Percentiles rank a stretch among this genome's conserved stretches.
These are phyloP conservation scores for Aspergillus brunneoviolaceus DNA, from an alignment of 2,329 filamentous ascomycete species.

Conservation along the genomic window DNA sequence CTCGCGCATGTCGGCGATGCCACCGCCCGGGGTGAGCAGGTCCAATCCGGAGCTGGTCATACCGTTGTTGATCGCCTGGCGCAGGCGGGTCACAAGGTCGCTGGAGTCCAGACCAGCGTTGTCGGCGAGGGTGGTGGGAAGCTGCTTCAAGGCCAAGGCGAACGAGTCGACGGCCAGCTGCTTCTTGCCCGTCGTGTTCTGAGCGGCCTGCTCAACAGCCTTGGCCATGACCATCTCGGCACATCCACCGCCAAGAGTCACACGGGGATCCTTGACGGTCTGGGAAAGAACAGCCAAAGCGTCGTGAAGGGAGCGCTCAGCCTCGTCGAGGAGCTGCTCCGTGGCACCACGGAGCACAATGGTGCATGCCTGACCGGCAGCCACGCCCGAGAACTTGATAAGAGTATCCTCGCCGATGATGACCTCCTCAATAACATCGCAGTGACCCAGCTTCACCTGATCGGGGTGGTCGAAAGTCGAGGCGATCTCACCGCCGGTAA, in stretches of 20 bases:
- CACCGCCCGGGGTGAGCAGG: constrained; percentile 82
- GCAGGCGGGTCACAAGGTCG: constrained; percentile 84
- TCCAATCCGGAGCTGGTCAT: constrained; percentile 91
- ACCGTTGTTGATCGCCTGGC: constrained; percentile 92
- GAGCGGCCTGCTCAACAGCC: constrained; percentile 89
- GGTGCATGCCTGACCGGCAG: constrained; percentile 90
- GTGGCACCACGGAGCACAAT: constrained; percentile 95
- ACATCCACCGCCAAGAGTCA: constrained; percentile 91
- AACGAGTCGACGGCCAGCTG: constrained; percentile 91
- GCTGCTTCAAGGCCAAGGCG: constrained; percentile 81
- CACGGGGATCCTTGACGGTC: constrained; percentile 90
- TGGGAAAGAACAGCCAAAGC: constrained; percentile 94
- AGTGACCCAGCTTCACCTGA: constrained; percentile 91
- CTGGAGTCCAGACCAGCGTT: constrained; percentile 96
- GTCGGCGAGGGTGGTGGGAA: constrained; percentile 95
- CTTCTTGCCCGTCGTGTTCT: constrained; percentile 95
- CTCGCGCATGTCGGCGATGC: constrained; percentile 93
- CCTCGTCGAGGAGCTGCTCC: constrained; percentile 94
- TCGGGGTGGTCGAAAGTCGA: constrained; percentile 98
- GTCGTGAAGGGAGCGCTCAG: constrained; percentile 93
- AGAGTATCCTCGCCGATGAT: constrained; percentile 98
- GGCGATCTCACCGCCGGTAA: constrained; percentile 95
- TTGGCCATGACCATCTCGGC: constrained; percentile 99
- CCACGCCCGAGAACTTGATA: constrained; percentile 96
- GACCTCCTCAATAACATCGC: constrained; percentile 93